Percentiles rank a stretch among this genome's conserved stretches.
phyloP scores from a whole-genome alignment of 768 basidiomycete species.

The Hypholoma sublateritium region DNA sequence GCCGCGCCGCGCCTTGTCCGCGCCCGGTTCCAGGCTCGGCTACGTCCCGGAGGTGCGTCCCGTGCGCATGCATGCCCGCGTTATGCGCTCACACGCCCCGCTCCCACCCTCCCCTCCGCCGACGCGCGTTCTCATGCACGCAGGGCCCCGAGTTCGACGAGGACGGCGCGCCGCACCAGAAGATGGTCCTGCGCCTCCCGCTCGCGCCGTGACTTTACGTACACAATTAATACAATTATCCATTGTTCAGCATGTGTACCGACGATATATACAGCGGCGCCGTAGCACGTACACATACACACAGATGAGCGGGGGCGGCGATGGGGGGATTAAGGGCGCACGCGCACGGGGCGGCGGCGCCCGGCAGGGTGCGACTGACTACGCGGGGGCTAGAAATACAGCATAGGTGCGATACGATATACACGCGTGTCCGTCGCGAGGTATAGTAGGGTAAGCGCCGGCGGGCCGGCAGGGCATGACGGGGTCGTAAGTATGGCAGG shows the following conservation, averaged over 20 bases:
- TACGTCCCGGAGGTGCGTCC: conserved; percentile 1
- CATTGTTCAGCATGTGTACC: too few relatives aligned
- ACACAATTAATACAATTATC: not conserved
- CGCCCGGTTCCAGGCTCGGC: not conserved
- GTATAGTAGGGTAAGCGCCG: not conserved
- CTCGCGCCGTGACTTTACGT: conserved; percentile 12
- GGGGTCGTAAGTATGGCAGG: conserved; percentile 26
- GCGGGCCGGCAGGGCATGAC: conserved; percentile 17
- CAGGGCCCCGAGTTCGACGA: conserved; percentile 77
- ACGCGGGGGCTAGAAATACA: conserved; percentile 36
- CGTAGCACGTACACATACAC: too few relatives aligned
- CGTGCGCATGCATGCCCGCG: not conserved
- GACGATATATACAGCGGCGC: too few relatives aligned
- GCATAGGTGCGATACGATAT: conserved; percentile 24
- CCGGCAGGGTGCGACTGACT: too few relatives aligned
- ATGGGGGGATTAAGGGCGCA: too few relatives aligned
- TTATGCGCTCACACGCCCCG: not conserved
- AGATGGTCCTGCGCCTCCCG: conserved; percentile 65
- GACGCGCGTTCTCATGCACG: not conserved
- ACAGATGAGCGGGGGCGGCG: too few relatives aligned
- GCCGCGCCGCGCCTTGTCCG: not conserved
- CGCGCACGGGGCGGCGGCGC: too few relatives aligned
- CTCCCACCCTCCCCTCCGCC: not conserved
- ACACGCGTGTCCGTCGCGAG: conserved; percentile 7
- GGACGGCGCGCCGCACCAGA: conserved; percentile 85